A percentile compares a stretch with the other conserved stretches of the same genome.
Conservation (phyloP, 1,139 yeast species). For the Protomyces inundatus region DNA sequence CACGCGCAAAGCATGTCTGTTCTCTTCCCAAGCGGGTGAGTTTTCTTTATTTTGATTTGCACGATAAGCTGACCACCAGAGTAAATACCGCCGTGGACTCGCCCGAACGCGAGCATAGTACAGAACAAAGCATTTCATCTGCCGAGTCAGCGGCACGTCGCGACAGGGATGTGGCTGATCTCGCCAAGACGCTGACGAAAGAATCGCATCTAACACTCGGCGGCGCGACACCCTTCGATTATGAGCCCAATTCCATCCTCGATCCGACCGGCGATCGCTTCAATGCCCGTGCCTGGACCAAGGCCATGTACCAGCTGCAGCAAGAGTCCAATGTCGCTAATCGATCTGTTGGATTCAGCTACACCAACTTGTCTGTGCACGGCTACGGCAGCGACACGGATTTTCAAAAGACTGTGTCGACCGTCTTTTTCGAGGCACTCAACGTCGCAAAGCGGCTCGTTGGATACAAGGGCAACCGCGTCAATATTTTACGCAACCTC, state of each 20-base stretch:
- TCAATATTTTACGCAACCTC: slow-evolving; percentile 42
- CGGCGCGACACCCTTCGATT: slow-evolving; percentile 29
- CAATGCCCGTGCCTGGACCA: slow-evolving; percentile 64
- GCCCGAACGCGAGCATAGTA: neutral
- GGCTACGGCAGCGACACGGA: slow-evolving; percentile 77
- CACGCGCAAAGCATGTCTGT: neutral
- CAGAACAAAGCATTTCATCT: neutral
- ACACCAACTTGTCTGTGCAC: slow-evolving; percentile 60
- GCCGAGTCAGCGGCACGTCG: neutral
- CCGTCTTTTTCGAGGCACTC: slow-evolving; percentile 41
- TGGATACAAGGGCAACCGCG: neutral
- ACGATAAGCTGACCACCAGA: neutral
- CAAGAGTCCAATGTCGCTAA: slow-evolving; percentile 59
- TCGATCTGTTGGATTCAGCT: slow-evolving; percentile 62
- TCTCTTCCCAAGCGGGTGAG: neutral
- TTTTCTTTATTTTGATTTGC: neutral
- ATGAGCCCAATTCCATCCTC: slow-evolving; percentile 43
- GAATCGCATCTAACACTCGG: neutral
- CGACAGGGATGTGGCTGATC: neutral
- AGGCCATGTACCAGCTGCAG: slow-evolving; percentile 55
- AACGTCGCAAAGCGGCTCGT: slow-evolving; percentile 35
- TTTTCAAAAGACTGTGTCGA: slow-evolving; percentile 67
- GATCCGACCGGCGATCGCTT: slow-evolving; percentile 57
- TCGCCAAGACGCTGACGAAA: neutral
- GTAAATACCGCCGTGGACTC: neutral